These are phyloP conservation scores for Arthroderma uncinatum DNA, from an alignment of 2,329 filamentous ascomycete species.

Conservation along the genomic window DNA sequence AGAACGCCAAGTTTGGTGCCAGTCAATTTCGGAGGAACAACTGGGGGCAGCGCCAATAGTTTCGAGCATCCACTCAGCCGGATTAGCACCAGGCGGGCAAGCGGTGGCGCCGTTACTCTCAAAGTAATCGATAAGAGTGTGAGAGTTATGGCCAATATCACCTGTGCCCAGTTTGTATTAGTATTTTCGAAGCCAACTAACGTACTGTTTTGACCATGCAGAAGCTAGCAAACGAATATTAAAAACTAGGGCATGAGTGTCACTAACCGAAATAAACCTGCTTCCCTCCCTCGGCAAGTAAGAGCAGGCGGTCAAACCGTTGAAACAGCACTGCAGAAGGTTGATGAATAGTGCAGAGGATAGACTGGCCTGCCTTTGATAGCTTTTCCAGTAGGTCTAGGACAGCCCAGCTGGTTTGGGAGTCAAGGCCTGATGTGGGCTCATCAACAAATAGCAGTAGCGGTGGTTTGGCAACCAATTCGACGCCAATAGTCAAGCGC, in stretches of 20 bases:
- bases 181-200: background rate
- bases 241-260: conserved; percentile 24
- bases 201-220: background rate
- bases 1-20: conserved; percentile 37
- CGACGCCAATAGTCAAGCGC: conserved; percentile 83
- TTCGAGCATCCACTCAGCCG: conserved; percentile 62
- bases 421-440: conserved; percentile 85
- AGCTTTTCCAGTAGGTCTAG: conserved; percentile 77
- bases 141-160: conserved; percentile 50
- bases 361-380: conserved; percentile 75
- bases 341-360: conserved; percentile 95
- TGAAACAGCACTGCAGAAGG: conserved; percentile 90
- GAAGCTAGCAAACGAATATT: background rate
- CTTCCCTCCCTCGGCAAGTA: conserved; percentile 53
- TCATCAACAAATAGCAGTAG: conserved; percentile 86
- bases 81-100: conserved; percentile 49
- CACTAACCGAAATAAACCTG: conserved; percentile 56
- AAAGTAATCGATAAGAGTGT: conserved; percentile 51
- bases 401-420: conserved; percentile 86
- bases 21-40: conserved; percentile 31
- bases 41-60: conserved; percentile 45
- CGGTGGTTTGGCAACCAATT: conserved; percentile 80
- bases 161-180: conserved; percentile 19
- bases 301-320: conserved; percentile 57
- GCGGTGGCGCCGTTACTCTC: conserved; percentile 46